phyloP scores from a whole-genome alignment of 768 basidiomycete genomes.

The Tephrocybe sp. region DNA sequence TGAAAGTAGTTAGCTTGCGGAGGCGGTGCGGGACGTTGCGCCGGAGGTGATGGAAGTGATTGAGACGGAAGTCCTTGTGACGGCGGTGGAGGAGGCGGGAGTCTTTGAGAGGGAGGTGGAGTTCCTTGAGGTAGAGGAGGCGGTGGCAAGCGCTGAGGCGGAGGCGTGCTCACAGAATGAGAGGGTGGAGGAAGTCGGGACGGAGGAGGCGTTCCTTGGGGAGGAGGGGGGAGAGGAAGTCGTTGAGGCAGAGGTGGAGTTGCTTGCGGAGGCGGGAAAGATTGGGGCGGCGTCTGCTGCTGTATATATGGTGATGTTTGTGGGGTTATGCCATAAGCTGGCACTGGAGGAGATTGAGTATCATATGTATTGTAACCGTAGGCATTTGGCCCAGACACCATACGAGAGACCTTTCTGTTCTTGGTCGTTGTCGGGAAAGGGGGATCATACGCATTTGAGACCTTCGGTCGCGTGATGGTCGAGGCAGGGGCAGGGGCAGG shows the following conservation, averaged over 20 bases:
- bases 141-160: constrained; percentile 9
- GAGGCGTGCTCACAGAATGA: constrained; percentile 1
- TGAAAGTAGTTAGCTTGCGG: constrained; percentile 1
- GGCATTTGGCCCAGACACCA: constrained; percentile 13
- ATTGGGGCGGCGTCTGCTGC: constrained; percentile 8
- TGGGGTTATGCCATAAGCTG: constrained; percentile 6
- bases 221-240: constrained; percentile 3
- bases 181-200: constrained; percentile 6
- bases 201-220: constrained; percentile 9
- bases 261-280: background rate
- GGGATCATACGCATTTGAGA: constrained; percentile 74
- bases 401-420: constrained; percentile 26
- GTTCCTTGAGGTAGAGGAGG: background rate
- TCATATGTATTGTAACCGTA: constrained; percentile 24
- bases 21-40: constrained; percentile 1
- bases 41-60: constrained; percentile 1
- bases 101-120: constrained; percentile 3
- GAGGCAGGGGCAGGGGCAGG: constrained; percentile 39
- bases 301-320: constrained; percentile 12
- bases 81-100: constrained; percentile 1
- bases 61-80: background rate
- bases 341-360: constrained; percentile 16
- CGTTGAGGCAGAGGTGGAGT: constrained; percentile 7
- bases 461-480: constrained; percentile 57
- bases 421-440: constrained; percentile 56